Evolutionary conservation across 2,329 filamentous ascomycete species (phyloP), one percentile per base, ranked within the genome.

Genomic region (Claviceps quebecensis): DNA sequence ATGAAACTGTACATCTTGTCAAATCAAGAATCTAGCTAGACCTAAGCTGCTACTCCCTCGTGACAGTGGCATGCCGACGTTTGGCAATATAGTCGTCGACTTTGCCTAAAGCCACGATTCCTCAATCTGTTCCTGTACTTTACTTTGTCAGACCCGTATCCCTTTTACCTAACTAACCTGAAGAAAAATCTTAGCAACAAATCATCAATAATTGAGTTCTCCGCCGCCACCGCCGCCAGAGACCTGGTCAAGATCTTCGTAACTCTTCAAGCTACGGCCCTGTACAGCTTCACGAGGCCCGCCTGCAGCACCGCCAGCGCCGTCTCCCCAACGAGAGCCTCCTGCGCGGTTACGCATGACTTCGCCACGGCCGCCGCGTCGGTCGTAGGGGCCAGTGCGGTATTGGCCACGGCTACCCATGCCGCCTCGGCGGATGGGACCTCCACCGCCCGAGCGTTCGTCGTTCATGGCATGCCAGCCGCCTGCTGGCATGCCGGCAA

Each of bases 221-320:
- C 87, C 86, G 41, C 84, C 81, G 41, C 84, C 87, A 38, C 78
- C 75, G 38, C 78, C 75, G 14, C 83, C 80, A 39, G 81, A 81
- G 53, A 85, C 84, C 45, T 94, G 91, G 70, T 98, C 93, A 23
- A 98, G 73, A 64, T 98, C 93, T 67, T 98, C 94, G 64, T 98
- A 98, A 66, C 88, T 96, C 76, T 95, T 95, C 57, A 98, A 71
- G 55, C 87, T 95, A 52, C 93, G 81, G 5, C 93, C 93, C 58
- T 94, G 87, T 1, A 95, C 89, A 11, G 93, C 91, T 68, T 97
- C 90, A 19, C 87, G 80, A 19, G 93, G 91, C 0, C 89, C 90
- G 54, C 90, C 84, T 2, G 85, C 82, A 37, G 84, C 81, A 23
- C 79, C 84, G 40, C 86, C 84, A 47, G 87, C 86, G 26, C 84